These are phyloP conservation scores for Acanthamoeba lenticulata DNA, from an alignment of 208 protist species.

Conservation along the genomic window DNA sequence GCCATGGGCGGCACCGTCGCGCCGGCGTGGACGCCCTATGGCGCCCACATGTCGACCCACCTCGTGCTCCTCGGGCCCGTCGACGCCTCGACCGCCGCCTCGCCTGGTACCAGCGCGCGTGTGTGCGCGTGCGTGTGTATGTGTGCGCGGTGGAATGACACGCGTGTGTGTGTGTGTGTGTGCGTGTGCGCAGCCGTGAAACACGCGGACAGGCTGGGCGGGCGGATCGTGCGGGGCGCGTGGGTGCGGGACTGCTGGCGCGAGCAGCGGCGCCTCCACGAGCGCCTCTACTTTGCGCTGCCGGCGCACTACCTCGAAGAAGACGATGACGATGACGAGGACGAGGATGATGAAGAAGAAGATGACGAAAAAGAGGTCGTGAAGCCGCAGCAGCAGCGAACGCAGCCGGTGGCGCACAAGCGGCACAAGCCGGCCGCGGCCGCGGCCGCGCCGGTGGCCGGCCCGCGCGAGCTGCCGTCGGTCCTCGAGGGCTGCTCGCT, in stretches of 20 bases:
- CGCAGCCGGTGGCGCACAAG: no score
- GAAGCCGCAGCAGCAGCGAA: neutral
- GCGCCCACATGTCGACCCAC: neutral
- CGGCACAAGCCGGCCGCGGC: neutral
- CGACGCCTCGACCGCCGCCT: neutral
- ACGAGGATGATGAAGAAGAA: no score
- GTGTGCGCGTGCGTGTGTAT: no score
- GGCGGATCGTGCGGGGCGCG: neutral
- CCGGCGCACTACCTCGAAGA: constrained; percentile 5
- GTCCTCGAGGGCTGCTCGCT: neutral
- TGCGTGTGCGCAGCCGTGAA: neutral
- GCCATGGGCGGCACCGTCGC: constrained; percentile 5
- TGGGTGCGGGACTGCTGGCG: constrained; percentile 21
- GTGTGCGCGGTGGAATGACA: neutral
- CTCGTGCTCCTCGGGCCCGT: neutral
- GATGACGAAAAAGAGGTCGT: neutral
- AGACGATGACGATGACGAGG: neutral
- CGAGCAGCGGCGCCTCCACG: neutral
- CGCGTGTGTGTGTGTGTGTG: no score
- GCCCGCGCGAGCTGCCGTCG: neutral
- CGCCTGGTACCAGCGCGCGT: neutral
- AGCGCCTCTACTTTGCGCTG: neutral
- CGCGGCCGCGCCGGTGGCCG: neutral
- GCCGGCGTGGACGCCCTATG: constrained; percentile 8
- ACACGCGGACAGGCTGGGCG: neutral